Percentiles rank a stretch among this genome's conserved stretches.
Conservation (phyloP, 2,329 filamentous ascomycete genomes). For the Penicillium sp. region DNA sequence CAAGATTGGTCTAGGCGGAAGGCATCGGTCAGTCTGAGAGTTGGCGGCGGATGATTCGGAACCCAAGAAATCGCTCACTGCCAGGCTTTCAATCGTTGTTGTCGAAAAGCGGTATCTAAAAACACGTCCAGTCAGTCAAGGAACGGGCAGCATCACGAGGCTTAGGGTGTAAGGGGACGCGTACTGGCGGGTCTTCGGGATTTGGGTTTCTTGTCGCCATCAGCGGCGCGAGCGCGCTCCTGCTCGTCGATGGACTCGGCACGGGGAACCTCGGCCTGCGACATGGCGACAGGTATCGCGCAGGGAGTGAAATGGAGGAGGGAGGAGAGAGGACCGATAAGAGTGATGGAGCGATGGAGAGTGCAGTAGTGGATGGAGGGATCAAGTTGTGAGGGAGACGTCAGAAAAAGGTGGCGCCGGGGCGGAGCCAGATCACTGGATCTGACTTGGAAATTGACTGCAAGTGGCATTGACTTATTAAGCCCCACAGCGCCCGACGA, state of each 20-base stretch:
- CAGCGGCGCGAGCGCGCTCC: slow-evolving; percentile 39
- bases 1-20: slow-evolving; percentile 72
- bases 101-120: slow-evolving; percentile 90
- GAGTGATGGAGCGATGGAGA: slow-evolving; percentile 8
- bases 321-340: slow-evolving; percentile 1
- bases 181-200: slow-evolving; percentile 87
- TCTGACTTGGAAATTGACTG: neutral
- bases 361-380: neutral
- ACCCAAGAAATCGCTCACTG: slow-evolving; percentile 64
- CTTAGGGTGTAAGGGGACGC: slow-evolving; percentile 26
- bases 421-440: slow-evolving; percentile 22
- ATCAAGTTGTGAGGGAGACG: slow-evolving; percentile 18
- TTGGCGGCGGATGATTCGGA: neutral
- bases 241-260: slow-evolving; percentile 48
- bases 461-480: neutral
- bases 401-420: slow-evolving; percentile 30
- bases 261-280: slow-evolving; percentile 42
- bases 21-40: slow-evolving; percentile 13
- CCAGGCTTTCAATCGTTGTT: slow-evolving; percentile 98
- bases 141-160: neutral
- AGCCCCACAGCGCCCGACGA: slow-evolving; percentile 9
- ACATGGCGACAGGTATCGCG: slow-evolving; percentile 38
- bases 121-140: slow-evolving; percentile 15
- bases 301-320: slow-evolving; percentile 1
- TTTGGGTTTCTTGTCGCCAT: slow-evolving; percentile 76